Conservation (phyloP, 1,284 basidiomycete genomes). For the Cryptococcus depauperatus region DNA sequence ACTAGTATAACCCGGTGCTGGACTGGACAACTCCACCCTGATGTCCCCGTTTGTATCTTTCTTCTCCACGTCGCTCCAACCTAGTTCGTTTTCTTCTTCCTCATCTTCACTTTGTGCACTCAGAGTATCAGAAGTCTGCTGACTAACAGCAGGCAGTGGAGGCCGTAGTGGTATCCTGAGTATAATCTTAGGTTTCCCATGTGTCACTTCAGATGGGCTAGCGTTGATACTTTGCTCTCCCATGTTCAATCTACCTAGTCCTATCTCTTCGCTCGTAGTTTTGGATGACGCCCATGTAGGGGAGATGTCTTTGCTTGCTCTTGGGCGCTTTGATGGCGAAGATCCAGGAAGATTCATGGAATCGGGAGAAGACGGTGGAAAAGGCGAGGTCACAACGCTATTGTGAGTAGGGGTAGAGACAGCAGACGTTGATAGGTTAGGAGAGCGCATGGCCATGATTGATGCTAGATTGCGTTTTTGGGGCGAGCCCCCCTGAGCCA, state of each 20-base stretch:
- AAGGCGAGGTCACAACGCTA: slow-evolving; percentile 4
- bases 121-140: neutral
- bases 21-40: slow-evolving; percentile 21
- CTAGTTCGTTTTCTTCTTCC: slow-evolving; percentile 32
- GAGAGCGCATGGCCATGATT: slow-evolving; percentile 12
- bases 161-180: slow-evolving; percentile 4
- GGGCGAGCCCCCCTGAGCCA: slow-evolving; percentile 1
- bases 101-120: slow-evolving; percentile 20
- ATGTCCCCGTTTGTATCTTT: slow-evolving; percentile 30
- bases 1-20: slow-evolving; percentile 1
- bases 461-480: slow-evolving; percentile 6
- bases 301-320: slow-evolving; percentile 3
- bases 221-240: slow-evolving; percentile 2
- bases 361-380: slow-evolving; percentile 22
- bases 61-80: slow-evolving; percentile 23
- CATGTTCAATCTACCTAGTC: slow-evolving; percentile 7
- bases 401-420: slow-evolving; percentile 14
- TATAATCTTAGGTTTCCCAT: slow-evolving; percentile 5
- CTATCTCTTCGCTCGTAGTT: slow-evolving; percentile 5
- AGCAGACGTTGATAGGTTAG: slow-evolving; percentile 12
- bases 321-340: slow-evolving; percentile 29
- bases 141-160: slow-evolving; percentile 7
- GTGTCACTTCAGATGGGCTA: neutral
- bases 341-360: slow-evolving; percentile 20
- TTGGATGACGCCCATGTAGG: slow-evolving; percentile 7